These are phyloP conservation scores for Elaphomyces granulatus DNA, from an alignment of 495 filamentous ascomycete species.

Conservation along the genomic window DNA sequence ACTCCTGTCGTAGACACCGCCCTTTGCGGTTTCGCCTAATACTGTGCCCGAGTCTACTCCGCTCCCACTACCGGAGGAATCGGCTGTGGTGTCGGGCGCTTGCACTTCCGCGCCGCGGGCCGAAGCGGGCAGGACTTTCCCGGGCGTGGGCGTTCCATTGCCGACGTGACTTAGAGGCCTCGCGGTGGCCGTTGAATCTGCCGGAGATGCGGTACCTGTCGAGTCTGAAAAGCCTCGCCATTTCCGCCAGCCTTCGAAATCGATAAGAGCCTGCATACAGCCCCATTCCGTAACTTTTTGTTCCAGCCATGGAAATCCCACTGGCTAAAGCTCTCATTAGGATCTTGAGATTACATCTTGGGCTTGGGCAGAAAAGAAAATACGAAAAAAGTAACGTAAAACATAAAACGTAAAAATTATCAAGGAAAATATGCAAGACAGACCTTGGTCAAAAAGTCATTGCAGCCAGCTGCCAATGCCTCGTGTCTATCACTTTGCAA, in stretches of 20 bases:
- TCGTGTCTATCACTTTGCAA: slow-evolving; percentile 92
- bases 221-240: slow-evolving; percentile 70
- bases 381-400: slow-evolving; percentile 2
- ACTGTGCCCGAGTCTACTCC: no score
- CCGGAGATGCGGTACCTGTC: slow-evolving; percentile 1
- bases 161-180: neutral
- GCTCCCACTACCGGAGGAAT: no score
- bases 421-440: slow-evolving; percentile 9
- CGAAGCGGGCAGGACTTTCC: neutral
- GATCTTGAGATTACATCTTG: neutral
- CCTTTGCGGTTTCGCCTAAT: no score
- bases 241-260: slow-evolving; percentile 95
- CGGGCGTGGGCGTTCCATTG: neutral
- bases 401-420: neutral
- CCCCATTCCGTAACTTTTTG: slow-evolving; percentile 99
- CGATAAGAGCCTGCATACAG: slow-evolving; percentile 96
- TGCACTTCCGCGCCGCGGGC: no score
- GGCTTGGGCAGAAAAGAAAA: neutral
- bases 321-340: slow-evolving; percentile 43
- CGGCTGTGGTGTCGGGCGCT: no score
- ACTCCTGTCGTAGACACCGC: no score
- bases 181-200: neutral
- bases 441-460: slow-evolving; percentile 98
- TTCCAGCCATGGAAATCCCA: slow-evolving; percentile 95
- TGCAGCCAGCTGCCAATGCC: slow-evolving; percentile 88